Evolutionary conservation across 257 asterid genomes (phyloP).

Genomic region (Fraxinus excelsior): DNA sequence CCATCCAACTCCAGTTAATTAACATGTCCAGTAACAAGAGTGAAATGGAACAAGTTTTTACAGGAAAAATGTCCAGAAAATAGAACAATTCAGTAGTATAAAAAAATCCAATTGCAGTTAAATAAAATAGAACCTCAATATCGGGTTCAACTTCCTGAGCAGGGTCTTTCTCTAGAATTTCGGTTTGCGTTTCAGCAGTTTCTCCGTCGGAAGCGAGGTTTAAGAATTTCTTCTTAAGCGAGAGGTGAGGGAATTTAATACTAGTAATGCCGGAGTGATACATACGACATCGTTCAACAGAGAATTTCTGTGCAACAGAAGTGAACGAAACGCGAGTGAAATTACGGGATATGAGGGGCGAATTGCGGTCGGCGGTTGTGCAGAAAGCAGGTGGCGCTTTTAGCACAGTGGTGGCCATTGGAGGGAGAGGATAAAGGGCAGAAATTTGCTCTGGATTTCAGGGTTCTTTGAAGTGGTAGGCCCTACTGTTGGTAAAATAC

Average conservation of each 20-base stretch:
- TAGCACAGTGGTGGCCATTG: constrained; percentile 49
- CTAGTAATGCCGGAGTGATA: constrained; percentile 24
- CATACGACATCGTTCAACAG: constrained; percentile 32
- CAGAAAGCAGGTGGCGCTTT: constrained; percentile 46
- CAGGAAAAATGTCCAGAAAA: background rate
- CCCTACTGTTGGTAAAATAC: too few species aligned
- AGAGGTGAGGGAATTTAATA: constrained; percentile 31
- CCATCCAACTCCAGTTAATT: background rate
- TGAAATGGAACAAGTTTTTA: background rate
- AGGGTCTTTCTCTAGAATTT: constrained; percentile 40
- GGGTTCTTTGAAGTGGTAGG: background rate
- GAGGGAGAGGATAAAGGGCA: constrained; percentile 10
- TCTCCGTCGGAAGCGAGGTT: constrained; percentile 51
- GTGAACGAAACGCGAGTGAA: constrained; percentile 31
- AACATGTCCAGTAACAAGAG: background rate
- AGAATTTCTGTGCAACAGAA: constrained; percentile 23
- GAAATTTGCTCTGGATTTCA: background rate
- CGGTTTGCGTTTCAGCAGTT: constrained; percentile 47
- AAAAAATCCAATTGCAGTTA: background rate
- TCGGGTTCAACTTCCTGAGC: constrained; percentile 39
- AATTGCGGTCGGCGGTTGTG: constrained; percentile 29
- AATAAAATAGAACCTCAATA: constrained; percentile 37
- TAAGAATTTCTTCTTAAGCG: constrained; percentile 23
- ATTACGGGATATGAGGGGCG: constrained; percentile 26
- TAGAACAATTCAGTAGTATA: background rate